Evolutionary conservation across 2,329 filamentous ascomycete genomes (phyloP).

Genomic region (Apiospora kogelbergensis): DNA sequence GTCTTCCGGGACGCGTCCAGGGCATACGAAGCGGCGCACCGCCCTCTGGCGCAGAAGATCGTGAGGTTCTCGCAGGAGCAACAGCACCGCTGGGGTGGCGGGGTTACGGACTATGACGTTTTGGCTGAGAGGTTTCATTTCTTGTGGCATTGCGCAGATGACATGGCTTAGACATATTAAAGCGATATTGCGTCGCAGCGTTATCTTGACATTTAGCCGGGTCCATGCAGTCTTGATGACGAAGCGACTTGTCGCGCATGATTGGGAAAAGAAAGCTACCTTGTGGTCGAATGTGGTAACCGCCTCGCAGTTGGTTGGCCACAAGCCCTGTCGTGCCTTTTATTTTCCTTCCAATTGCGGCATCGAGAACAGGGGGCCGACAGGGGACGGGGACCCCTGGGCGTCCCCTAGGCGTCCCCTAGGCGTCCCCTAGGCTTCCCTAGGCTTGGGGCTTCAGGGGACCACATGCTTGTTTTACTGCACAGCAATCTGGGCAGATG

Average conservation of each 20-base stretch:
- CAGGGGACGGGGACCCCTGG: background rate
- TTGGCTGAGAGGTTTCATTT: background rate
- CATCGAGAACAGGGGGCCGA: background rate
- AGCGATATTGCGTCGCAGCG: too few relatives aligned
- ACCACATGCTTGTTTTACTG: background rate
- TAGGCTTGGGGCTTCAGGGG: background rate
- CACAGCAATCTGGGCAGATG: background rate
- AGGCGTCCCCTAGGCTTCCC: too few relatives aligned
- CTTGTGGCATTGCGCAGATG: background rate
- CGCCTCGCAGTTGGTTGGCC: background rate
- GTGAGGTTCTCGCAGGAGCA: background rate
- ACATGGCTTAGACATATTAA: too few relatives aligned
- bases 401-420: too few relatives aligned
- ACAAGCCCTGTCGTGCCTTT: background rate
- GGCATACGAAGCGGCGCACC: background rate
- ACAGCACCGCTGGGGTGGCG: background rate
- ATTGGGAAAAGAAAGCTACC: background rate
- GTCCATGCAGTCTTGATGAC: too few relatives aligned
- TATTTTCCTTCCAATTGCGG: constrained; percentile 5
- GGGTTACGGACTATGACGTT: background rate
- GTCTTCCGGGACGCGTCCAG: background rate
- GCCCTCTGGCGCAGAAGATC: background rate
- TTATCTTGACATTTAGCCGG: too few relatives aligned
- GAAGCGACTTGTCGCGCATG: too few relatives aligned
- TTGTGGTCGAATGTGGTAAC: background rate